These are phyloP conservation scores for Neopestalotiopsis clavispora DNA, from an alignment of 2,329 filamentous ascomycete species.

Conservation along the genomic window DNA sequence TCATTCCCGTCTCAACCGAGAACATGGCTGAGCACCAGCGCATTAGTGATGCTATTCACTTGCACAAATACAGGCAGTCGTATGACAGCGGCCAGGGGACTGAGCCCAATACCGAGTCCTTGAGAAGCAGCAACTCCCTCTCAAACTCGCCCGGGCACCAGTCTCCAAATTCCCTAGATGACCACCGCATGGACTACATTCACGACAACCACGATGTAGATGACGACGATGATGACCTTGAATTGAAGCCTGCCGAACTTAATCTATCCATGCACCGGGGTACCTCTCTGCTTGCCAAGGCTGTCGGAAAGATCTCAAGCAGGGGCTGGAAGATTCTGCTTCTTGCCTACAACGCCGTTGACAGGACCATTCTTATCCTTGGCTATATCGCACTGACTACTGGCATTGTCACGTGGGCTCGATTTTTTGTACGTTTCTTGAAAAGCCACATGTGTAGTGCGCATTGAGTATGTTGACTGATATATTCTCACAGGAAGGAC, in stretches of 20 bases:
- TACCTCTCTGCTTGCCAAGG: conserved; percentile 55
- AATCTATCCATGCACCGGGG: conserved; percentile 50
- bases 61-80: conserved; percentile 60
- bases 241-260: conserved; percentile 48
- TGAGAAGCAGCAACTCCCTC: conserved; percentile 67
- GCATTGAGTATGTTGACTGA: conserved; percentile 21
- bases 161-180: conserved; percentile 42
- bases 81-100: conserved; percentile 78
- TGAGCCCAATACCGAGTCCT: conserved; percentile 69
- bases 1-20: conserved; percentile 65
- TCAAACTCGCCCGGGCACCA: conserved; percentile 59
- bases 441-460: not conserved
- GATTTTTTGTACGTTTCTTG: conserved; percentile 76
- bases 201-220: not conserved
- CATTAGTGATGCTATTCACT: conserved; percentile 41
- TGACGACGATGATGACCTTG: conserved; percentile 51
- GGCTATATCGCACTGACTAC: conserved; percentile 76
- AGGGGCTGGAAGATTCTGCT: conserved; percentile 62
- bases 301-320: conserved; percentile 60
- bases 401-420: conserved; percentile 77
- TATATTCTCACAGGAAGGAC: conserved; percentile 59
- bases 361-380: conserved; percentile 78
- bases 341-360: conserved; percentile 69
- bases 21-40: conserved; percentile 58
- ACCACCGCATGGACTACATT: conserved; percentile 49